Percentiles rank a stretch among this genome's conserved stretches.
Conservation (phyloP, 345 rosid genomes). For the Cardamine chenopodiifolia region DNA sequence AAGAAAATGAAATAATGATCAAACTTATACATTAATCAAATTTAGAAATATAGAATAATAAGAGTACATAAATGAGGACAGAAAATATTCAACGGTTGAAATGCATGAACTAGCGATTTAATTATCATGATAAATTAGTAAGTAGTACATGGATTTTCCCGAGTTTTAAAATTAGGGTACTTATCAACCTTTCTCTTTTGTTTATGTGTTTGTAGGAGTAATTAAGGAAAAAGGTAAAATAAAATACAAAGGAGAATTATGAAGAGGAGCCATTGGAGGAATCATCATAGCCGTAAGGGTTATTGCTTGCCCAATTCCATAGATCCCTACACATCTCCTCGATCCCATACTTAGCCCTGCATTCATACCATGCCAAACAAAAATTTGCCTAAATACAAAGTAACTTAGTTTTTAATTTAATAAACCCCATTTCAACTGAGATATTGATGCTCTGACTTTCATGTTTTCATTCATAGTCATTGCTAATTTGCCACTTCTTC, state of each 20-base stretch:
- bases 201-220: neutral
- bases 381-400: neutral
- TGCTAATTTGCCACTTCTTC: neutral
- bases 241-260: neutral
- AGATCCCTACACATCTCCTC: slow-evolving; percentile 95
- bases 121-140: slow-evolving; percentile 20
- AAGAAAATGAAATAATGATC: neutral
- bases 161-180: slow-evolving; percentile 9
- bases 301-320: slow-evolving; percentile 97
- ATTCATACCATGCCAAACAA: slow-evolving; percentile 32
- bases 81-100: neutral
- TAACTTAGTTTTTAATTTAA: no score
- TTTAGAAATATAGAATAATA: neutral
- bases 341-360: slow-evolving; percentile 79
- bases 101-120: neutral
- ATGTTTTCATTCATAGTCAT: no score
- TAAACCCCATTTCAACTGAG: no score
- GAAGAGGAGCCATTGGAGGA: slow-evolving; percentile 40
- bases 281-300: slow-evolving; percentile 84
- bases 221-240: neutral
- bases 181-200: neutral
- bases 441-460: no score
- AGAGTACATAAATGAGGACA: neutral
- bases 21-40: neutral
- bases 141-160: slow-evolving; percentile 9